Evolutionary conservation across 371 early-diverging fungal genomes (phyloP).

Genomic region (Choanephora cucurbitarum): DNA sequence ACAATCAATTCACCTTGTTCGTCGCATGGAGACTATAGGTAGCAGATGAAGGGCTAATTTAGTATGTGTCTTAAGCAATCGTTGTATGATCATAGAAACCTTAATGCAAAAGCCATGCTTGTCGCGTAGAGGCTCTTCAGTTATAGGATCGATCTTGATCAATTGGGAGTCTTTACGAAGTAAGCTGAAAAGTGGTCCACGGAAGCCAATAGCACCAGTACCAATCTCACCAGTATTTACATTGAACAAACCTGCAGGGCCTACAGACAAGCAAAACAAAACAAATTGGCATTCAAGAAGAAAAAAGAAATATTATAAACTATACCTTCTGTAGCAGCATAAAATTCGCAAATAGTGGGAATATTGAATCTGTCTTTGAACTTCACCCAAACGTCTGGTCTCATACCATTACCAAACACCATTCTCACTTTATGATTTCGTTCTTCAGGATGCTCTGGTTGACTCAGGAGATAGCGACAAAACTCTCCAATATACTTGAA

Average conservation of each 20-base stretch:
- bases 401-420: slow-evolving; percentile 71
- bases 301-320: too few species aligned
- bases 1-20: slow-evolving; percentile 61
- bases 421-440: slow-evolving; percentile 47
- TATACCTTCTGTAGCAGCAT: slow-evolving; percentile 61
- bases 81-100: slow-evolving; percentile 7
- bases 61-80: too few species aligned
- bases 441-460: slow-evolving; percentile 54
- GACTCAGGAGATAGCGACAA: slow-evolving; percentile 61
- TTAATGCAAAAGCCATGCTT: slow-evolving; percentile 49
- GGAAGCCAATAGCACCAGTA: slow-evolving; percentile 55
- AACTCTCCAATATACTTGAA: slow-evolving; percentile 70
- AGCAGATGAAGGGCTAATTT: too few species aligned
- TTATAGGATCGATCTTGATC: slow-evolving; percentile 42
- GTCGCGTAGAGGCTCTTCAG: slow-evolving; percentile 44
- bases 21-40: slow-evolving; percentile 24
- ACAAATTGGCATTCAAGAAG: too few species aligned
- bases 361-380: slow-evolving; percentile 58
- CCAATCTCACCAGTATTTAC: slow-evolving; percentile 48
- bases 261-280: slow-evolving; percentile 9
- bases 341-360: slow-evolving; percentile 55
- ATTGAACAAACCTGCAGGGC: slow-evolving; percentile 43
- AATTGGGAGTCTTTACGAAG: slow-evolving; percentile 26
- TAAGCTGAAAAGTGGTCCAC: slow-evolving; percentile 29
- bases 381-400: slow-evolving; percentile 65